Percentiles rank a stretch among this genome's conserved stretches.
phyloP scores from a whole-genome alignment of 805 yeast species.

The Dipodascus albidus region DNA sequence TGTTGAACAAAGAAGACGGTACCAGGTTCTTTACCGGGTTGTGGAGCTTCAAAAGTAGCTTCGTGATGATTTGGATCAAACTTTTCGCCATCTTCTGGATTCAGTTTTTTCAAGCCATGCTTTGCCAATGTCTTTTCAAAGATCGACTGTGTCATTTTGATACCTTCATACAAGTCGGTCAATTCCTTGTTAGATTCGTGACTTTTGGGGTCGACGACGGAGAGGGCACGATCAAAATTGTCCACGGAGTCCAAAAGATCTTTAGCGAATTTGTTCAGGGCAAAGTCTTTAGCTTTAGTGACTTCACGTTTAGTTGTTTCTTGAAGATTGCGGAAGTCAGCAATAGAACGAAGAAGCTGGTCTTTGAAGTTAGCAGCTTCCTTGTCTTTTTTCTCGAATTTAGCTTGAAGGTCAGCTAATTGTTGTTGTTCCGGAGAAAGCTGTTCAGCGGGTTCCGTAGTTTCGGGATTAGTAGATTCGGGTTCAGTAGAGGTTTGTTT shows the following conservation, averaged over 20 bases:
- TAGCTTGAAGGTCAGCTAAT: constrained; percentile 33
- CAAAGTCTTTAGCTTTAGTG: constrained; percentile 80
- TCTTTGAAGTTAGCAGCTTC: constrained; percentile 78
- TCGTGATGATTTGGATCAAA: constrained; percentile 91
- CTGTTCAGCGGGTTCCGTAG: constrained; percentile 9
- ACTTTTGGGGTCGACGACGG: constrained; percentile 42
- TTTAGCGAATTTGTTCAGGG: constrained; percentile 82
- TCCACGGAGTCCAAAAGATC: constrained; percentile 84
- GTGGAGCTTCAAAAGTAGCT: constrained; percentile 81
- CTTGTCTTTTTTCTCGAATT: constrained; percentile 40
- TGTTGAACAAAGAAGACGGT: constrained; percentile 90
- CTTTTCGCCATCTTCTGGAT: constrained; percentile 63
- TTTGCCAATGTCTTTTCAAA: constrained; percentile 71
- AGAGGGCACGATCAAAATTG: constrained; percentile 79
- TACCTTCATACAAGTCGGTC: constrained; percentile 73
- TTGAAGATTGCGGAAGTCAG: constrained; percentile 88
- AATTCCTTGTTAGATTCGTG: constrained; percentile 40
- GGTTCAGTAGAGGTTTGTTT: constrained; percentile 15
- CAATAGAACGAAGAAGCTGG: constrained; percentile 69
- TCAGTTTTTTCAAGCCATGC: constrained; percentile 72
- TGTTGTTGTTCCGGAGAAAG: constrained; percentile 16
- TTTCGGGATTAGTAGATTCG: constrained; percentile 12
- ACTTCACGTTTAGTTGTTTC: constrained; percentile 80
- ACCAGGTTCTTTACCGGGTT: constrained; percentile 83
- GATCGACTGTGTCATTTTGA: constrained; percentile 76